Evolutionary conservation across 2,329 filamentous ascomycete genomes (phyloP), one percentile per base, ranked within the genome.

Genomic region (Arachnomyces sp.): DNA sequence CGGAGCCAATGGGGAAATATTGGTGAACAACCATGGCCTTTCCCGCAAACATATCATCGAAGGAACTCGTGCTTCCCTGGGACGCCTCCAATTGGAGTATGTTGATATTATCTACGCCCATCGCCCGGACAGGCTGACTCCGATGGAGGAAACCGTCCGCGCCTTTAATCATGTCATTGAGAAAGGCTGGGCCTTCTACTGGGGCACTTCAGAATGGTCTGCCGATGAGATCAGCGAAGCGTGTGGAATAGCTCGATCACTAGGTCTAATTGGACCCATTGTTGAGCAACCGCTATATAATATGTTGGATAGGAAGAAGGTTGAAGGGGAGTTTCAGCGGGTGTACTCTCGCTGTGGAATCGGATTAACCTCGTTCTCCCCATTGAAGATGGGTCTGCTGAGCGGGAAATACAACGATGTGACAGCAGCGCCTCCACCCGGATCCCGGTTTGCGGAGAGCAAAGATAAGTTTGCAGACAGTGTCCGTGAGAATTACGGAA

Each of bases 41-140:
- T 81, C 75, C 3, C 70, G 80, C 40, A 86, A 86, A 61, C 81
- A 84, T 61, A 68, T 85, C 39, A 67, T 84, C 46, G 81, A 86
- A 63, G 81, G 79, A 17, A 71, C 79, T 47, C 69, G 77, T 38
- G 67, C 68, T 21, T 75, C 74, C 7, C 68, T 86, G 21, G 63
- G 76, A 53, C 73, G 80, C 18, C 67, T 84, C 37, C 69, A 80
- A 52, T 69, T 76, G 39, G 72, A 74, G n/a, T 86, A 85, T 52
- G 80, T 85, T 30, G 82, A 85, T 53, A 65, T 84, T 32, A 70
- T 85, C 50, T 83, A 81, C 53, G 80, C 80, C 12, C 81, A 85
- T 62, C 73, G 81, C 14, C 77, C 80, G 3, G 80, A 85, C 57
- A 71, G 77, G 7, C 66, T 75, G 34, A 84, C 80, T 0, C 81